Base-by-base conservation (phyloP, 352 stramenopile genomes). In the Plasmopara halstedii region DNA sequence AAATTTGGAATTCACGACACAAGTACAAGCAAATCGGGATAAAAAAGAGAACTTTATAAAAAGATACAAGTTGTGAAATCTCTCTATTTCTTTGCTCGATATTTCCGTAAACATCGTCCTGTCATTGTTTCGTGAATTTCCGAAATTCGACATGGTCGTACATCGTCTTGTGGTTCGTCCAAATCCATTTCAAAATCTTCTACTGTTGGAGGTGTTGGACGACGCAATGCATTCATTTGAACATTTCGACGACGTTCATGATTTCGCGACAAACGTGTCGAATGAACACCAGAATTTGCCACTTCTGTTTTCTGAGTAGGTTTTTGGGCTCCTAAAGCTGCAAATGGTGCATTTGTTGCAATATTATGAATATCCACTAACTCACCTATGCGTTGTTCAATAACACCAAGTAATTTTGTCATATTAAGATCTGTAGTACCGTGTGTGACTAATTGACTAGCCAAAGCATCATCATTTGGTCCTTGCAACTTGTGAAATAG, bases 361-460 rank as follows among this genome's bases (percentile, higher is more conserved):
- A 90, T 85, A 49, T 94, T 88, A 62, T 90, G 77, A 42, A 94
- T 86, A 42, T 94, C 76, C 21, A 94, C 80, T 14, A 93, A 53
- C 56, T 94, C 81, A 2, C 77, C 73, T 6, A 92, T 80, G 35
- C 83, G 76, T 50, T 94, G 79, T 53, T 93, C 81, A 38, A 94
- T 85, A 23, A 90, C 61, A 7, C 82, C 83, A 10, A 94, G 70
- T 14, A 91, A 66, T 44, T 86, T 78, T 10, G 73, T 60, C 61
- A 91, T 85, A n/a, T 79, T 85, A 35, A 83, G 62, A 42, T 94
- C 83, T 2, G 81, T 93, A 17, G 91, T 56, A 10, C 80, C 78
- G 15, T 85, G 77, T 7, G 79, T 70, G 7, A 60, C 56, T 20
- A 93, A 41, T 43, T 88, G 75, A 37, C 83, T 68, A 3, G 73